Evolutionary conservation across 306 rosid species (phyloP).

Genomic region (Prunus dulcis): DNA sequence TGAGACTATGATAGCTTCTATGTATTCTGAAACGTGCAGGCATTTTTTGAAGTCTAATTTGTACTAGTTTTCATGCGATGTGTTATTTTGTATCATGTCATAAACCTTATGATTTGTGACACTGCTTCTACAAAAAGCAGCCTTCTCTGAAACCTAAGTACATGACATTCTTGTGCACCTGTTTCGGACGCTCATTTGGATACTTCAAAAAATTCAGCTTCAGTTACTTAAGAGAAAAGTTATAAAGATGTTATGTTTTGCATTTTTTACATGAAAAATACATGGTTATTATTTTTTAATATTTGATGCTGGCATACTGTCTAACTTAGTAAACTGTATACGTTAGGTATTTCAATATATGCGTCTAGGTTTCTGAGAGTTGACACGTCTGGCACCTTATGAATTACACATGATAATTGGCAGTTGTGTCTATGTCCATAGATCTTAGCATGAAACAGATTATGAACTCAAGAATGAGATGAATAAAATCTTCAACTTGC

Average conservation of each 20-base stretch:
- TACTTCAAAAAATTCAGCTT: not conserved
- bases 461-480: not conserved
- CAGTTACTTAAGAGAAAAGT: not conserved
- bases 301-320: not conserved
- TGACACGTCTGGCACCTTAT: too few relatives aligned
- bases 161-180: not conserved
- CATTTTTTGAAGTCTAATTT: not conserved
- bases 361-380: not conserved
- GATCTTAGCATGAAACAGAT: not conserved
- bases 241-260: not conserved
- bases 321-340: not conserved
- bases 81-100: not conserved
- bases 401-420: not conserved
- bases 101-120: not conserved
- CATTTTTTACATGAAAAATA: not conserved
- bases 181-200: not conserved
- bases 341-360: not conserved
- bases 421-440: not conserved
- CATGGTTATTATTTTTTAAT: not conserved
- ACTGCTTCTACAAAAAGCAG: not conserved
- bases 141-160: not conserved
- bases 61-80: not conserved
- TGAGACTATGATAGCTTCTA: conserved; percentile 21
- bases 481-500: not conserved
- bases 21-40: not conserved